Base-by-base conservation (phyloP, 75 land plant species). In the Adiantum capillusveneris region DNA sequence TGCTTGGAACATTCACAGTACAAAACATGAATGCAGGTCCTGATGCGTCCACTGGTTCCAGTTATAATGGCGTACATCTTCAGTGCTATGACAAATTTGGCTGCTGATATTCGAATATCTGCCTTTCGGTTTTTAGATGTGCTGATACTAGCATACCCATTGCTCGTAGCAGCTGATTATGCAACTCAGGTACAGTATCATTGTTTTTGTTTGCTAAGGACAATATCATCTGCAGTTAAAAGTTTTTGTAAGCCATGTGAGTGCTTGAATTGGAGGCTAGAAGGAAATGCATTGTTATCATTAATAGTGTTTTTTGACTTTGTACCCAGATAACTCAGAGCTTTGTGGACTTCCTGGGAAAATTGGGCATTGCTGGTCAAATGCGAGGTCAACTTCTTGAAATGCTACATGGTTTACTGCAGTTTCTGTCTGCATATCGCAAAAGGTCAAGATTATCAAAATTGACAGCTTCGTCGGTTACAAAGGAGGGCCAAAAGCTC, bases 51-150 rank as follows among this genome's bases (percentile, higher is more conserved):
- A n/a, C 61, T 85, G 19, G 44, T 85, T 44, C 80, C 85, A 18
- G 56, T 79, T 45, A 36, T 85, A 62, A 81, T 83, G 90, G 77
- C 83, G n/a, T 81, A 85, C 66, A 68, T 85, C 30, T 79, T 79
- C 29, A 81, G 75, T 81, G 98, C 90, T 34, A 93, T 85, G 94
- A 82, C 93, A 57, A 81, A 93, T 68, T 56, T 88, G 60, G 44
- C 75, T 29, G 29, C 76, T 61, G 86, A 85, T 63, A 70, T 93
- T 39, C 80, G 94, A 9, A 44, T 89, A 31, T 78, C 72, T 67
- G 89, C 98, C 54, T 88, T 89, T 74, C 80, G 72, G 46, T 88
- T 88, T 63, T 52, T 88, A 66, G 94, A 93, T 31, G 84, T 82
- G 50, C 65, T 93, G 63, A 71, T 88, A 14, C 74, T 77, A 41